These are phyloP conservation scores for Mikania micrantha DNA, from an alignment of 129 eudicot species.

Conservation along the genomic window DNA sequence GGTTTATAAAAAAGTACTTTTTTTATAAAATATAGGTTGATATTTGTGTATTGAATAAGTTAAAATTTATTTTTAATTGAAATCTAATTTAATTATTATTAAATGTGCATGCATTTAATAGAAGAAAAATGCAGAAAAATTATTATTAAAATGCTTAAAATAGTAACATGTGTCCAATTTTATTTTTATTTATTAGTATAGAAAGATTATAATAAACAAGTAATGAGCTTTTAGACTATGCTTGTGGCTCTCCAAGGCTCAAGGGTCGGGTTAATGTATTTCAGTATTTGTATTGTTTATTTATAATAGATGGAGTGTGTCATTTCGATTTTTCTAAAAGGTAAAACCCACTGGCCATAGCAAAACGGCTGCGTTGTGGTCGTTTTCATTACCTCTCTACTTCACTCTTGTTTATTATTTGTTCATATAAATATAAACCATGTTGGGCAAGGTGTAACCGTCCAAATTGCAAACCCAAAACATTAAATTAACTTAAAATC, in stretches of 20 bases:
- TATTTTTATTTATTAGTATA: too few relatives aligned
- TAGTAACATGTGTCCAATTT: too few relatives aligned
- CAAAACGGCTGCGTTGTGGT: slow-evolving; percentile 12
- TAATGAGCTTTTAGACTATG: slow-evolving; percentile 25
- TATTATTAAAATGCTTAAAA: too few relatives aligned
- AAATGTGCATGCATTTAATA: too few relatives aligned
- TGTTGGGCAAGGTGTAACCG: neutral
- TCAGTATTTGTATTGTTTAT: too few relatives aligned
- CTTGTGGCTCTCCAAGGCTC: too few relatives aligned
- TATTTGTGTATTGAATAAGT: too few relatives aligned
- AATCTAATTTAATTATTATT: too few relatives aligned
- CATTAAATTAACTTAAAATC: neutral
- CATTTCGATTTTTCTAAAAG: slow-evolving; percentile 20
- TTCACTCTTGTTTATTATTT: neutral
- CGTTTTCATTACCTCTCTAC: slow-evolving; percentile 13
- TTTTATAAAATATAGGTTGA: too few relatives aligned
- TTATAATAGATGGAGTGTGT: neutral
- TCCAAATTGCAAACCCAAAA: neutral
- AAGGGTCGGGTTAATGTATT: slow-evolving; percentile 18
- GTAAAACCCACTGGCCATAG: slow-evolving; percentile 12
- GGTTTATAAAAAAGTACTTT: too few relatives aligned
- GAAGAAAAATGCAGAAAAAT: too few relatives aligned
- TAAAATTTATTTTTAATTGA: too few relatives aligned
- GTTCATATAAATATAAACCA: neutral
- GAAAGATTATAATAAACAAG: neutral